Evolutionary conservation across 768 basidiomycete species (phyloP), one percentile per base, ranked within the genome.

Genomic region (Phallus indusiatus): DNA sequence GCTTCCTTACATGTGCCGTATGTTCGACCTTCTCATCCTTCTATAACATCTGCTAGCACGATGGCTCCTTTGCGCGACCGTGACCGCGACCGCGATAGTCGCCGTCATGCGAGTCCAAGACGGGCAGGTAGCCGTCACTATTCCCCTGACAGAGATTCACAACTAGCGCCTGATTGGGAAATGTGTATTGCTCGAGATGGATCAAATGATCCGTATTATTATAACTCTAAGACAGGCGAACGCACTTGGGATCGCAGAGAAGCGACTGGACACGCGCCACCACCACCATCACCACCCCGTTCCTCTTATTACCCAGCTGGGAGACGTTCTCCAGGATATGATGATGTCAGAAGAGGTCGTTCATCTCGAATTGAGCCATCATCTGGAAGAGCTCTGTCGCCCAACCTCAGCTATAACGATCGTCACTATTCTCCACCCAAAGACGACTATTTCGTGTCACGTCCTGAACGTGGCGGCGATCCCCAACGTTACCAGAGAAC

Each of bases 101-200:
- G 46, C 21, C 49, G 52, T 28, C 28, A 1, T 10, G 20, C 28
- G 16, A 59, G 52, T 51, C 20, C 18, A 33, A 56, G 48, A 17
- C 47, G 33, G n/a, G 46, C 8, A 17, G 6, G 33, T n/a, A 47
- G 35, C 16, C 50, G 35, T 37, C 57, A 53, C 22, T 22, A 21
- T 20, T 59, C 57, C 35, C 57, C 57, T 18, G 57, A 59, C 24
- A 53, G 17, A 20, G 57, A 59, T 42, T 12, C 11, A 22, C 46
- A 68, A 37, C 74, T 85, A 24, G 83, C 84, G 17, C 75, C 78
- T 22, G 77, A 78, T 56, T 85, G 85, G 85, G 85, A 86, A 71
- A 62, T 75, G 60, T 49, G 61, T n/a, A 59, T 48, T 36, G 47
- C 61, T 42, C 78, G 82, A 61, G 66, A 74, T 60, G 75, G 50